phyloP scores from a whole-genome alignment of 495 filamentous ascomycete species.

The Lasiosphaeria ovina region DNA sequence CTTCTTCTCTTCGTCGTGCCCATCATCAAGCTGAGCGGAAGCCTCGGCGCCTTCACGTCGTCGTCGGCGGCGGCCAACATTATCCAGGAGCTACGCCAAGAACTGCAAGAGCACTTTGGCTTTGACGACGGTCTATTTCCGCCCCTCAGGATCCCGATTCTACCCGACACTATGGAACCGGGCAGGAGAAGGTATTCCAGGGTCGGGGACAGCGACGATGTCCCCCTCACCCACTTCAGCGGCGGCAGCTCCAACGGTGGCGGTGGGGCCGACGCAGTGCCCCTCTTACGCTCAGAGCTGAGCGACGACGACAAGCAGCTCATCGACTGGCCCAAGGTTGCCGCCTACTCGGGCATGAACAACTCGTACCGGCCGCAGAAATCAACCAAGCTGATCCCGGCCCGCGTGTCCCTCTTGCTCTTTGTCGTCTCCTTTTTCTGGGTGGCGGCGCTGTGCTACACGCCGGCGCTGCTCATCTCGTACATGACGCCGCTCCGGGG shows the following conservation, averaged over 20 bases:
- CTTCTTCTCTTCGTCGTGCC: constrained; percentile 21
- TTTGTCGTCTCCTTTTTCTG: constrained; percentile 7
- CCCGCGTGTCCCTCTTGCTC: background rate
- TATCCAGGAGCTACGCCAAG: constrained; percentile 11
- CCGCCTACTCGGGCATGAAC: constrained; percentile 13
- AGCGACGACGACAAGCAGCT: constrained; percentile 10
- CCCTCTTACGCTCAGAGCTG: background rate
- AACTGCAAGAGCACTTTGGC: constrained; percentile 11
- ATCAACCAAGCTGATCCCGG: background rate
- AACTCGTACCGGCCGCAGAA: constrained; percentile 13
- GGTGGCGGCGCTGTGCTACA: constrained; percentile 6
- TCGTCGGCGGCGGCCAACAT: constrained; percentile 20
- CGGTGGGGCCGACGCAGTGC: background rate
- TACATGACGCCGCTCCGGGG: constrained; percentile 13
- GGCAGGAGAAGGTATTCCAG: too few species aligned
- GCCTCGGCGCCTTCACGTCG: constrained; percentile 21
- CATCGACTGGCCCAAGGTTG: constrained; percentile 8
- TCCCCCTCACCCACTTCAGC: background rate
- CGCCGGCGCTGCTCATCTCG: constrained; percentile 13
- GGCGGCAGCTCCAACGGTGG: background rate
- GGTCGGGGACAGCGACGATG: background rate
- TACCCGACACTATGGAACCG: background rate
- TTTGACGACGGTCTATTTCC: constrained; percentile 9
- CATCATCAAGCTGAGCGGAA: constrained; percentile 22
- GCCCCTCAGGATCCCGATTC: background rate